These are phyloP conservation scores for Dryas alaskensis DNA, from an alignment of 306 rosid genomes.

Conservation along the genomic window DNA sequence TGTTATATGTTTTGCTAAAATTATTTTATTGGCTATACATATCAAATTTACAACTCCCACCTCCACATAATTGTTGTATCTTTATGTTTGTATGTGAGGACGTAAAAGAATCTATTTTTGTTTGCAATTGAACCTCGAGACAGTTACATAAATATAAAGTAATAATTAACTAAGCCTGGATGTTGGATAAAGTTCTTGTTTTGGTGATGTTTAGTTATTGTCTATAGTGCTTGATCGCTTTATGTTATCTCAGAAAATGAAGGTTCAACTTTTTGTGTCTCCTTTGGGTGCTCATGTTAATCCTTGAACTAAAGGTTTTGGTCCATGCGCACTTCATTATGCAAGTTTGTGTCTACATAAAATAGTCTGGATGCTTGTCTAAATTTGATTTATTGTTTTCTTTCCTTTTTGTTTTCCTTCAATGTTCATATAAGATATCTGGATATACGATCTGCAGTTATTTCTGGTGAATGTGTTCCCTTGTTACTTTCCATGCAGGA, in stretches of 20 bases:
- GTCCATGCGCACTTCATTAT: background rate
- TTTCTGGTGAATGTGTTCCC: conserved; percentile 6
- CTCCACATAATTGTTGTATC: background rate
- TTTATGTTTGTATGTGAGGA: background rate
- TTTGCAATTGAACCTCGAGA: background rate
- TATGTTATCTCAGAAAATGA: background rate
- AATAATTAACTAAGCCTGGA: background rate
- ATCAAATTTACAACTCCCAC: background rate
- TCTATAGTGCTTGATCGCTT: background rate
- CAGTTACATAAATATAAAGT: background rate
- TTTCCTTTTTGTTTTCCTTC: conserved; percentile 12
- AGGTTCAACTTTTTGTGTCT: background rate
- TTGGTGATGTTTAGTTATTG: background rate
- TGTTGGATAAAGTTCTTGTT: background rate
- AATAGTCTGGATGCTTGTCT: background rate
- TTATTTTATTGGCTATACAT: background rate
- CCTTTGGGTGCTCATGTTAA: no score
- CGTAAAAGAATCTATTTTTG: background rate
- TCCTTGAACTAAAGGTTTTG: background rate
- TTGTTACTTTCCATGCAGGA: conserved; percentile 54
- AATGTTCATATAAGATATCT: conserved; percentile 17
- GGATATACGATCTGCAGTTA: background rate
- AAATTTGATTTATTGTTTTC: background rate
- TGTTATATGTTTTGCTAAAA: background rate
- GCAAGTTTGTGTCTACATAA: background rate